phyloP scores from a whole-genome alignment of 352 stramenopile genomes.

The Aphanomyces euteiches region DNA sequence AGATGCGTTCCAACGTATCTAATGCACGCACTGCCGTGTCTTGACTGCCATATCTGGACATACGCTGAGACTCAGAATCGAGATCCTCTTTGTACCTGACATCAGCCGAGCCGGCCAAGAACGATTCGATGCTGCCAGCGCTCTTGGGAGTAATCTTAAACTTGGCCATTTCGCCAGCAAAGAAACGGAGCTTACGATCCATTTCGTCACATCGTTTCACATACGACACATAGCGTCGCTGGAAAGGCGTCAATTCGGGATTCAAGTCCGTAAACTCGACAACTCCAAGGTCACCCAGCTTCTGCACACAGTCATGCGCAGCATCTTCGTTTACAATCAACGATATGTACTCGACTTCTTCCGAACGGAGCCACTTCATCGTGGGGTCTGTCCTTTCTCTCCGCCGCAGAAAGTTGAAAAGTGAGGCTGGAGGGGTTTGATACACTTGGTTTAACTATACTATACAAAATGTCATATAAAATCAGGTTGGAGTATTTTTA shows the following conservation, averaged over 20 bases:
- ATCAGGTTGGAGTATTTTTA: too few relatives aligned
- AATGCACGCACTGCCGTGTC: slow-evolving; percentile 82
- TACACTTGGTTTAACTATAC: too few relatives aligned
- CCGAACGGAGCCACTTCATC: slow-evolving; percentile 97
- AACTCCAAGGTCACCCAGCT: slow-evolving; percentile 93
- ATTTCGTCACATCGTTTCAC: slow-evolving; percentile 99
- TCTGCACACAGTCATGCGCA: slow-evolving; percentile 95
- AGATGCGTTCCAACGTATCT: slow-evolving; percentile 92
- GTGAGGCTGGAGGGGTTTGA: too few relatives aligned
- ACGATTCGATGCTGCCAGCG: slow-evolving; percentile 67
- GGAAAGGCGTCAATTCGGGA: slow-evolving; percentile 97
- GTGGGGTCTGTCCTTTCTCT: not conserved
- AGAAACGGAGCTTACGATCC: slow-evolving; percentile 98
- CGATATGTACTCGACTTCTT: slow-evolving; percentile 99
- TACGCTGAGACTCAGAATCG: not conserved
- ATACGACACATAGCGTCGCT: slow-evolving; percentile 97
- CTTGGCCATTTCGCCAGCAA: slow-evolving; percentile 91
- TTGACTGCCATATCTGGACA: slow-evolving; percentile 47
- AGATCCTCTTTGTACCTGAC: slow-evolving; percentile 45
- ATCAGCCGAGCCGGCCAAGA: slow-evolving; percentile 65
- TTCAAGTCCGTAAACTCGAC: slow-evolving; percentile 99
- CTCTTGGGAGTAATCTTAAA: slow-evolving; percentile 87
- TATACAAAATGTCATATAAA: not conserved
- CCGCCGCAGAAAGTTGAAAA: too few relatives aligned
- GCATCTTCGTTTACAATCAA: slow-evolving; percentile 98